These are phyloP conservation scores for Triangularia setosa DNA, from an alignment of 2,329 filamentous ascomycete genomes.

Conservation along the genomic window DNA sequence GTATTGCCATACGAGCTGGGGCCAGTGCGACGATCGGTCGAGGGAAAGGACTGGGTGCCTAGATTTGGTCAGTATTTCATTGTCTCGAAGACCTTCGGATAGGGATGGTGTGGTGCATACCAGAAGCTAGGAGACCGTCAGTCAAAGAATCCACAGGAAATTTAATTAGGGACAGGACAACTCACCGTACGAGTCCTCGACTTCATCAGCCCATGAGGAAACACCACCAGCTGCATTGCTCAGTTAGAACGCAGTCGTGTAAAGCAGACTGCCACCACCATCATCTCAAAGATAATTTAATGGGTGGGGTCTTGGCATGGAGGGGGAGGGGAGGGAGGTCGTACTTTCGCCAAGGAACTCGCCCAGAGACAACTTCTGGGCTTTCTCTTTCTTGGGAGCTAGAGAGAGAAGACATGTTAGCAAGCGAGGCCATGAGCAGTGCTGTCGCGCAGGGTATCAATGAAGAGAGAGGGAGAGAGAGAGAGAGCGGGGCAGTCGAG, in stretches of 20 bases:
- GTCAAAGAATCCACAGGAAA: background rate
- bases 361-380: slow-evolving; percentile 96
- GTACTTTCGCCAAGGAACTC: slow-evolving; percentile 91
- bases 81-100: background rate
- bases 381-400: slow-evolving; percentile 92
- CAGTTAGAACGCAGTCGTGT: slow-evolving; percentile 19
- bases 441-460: slow-evolving; percentile 9
- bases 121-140: background rate
- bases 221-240: slow-evolving; percentile 49
- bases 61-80: slow-evolving; percentile 4
- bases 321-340: slow-evolving; percentile 49
- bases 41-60: slow-evolving; percentile 57
- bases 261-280: slow-evolving; percentile 14
- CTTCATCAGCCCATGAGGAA: slow-evolving; percentile 98
- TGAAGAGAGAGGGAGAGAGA: background rate
- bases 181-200: slow-evolving; percentile 84
- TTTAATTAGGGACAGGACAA: slow-evolving; percentile 17
- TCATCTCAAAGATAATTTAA: slow-evolving; percentile 8
- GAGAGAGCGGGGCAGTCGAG: slow-evolving; percentile 1
- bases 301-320: slow-evolving; percentile 23
- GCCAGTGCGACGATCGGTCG: slow-evolving; percentile 42
- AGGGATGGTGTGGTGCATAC: background rate
- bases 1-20: slow-evolving; percentile 28
- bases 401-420: slow-evolving; percentile 39
- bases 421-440: slow-evolving; percentile 18